phyloP scores from a whole-genome alignment of 2,329 filamentous ascomycete species.

The Chlorencoelia australis region DNA sequence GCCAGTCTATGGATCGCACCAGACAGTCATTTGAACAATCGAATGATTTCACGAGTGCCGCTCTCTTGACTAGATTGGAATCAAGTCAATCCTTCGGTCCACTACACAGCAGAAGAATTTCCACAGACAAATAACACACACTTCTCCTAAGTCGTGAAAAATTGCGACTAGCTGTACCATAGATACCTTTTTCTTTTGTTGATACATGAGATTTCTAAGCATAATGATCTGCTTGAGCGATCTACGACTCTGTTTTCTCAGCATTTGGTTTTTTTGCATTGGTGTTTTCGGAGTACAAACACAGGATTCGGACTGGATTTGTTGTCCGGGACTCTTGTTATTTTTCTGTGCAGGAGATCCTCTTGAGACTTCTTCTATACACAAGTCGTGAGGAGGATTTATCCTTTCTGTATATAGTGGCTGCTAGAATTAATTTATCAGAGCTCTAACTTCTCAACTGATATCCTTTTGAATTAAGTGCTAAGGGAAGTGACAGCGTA shows the following conservation, averaged over 20 bases:
- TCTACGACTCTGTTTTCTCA: constrained; percentile 30
- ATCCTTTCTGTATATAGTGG: constrained; percentile 20
- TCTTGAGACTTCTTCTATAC: constrained; percentile 11
- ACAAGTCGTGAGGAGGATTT: constrained; percentile 2
- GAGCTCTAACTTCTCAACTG: too few relatives aligned
- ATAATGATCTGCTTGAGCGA: constrained; percentile 42
- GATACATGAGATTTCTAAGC: constrained; percentile 28
- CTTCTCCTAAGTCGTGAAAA: constrained; percentile 2
- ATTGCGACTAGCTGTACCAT: constrained; percentile 21
- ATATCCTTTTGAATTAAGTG: too few relatives aligned
- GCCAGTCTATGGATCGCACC: constrained; percentile 78
- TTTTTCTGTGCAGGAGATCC: constrained; percentile 3
- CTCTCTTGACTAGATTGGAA: constrained; percentile 74
- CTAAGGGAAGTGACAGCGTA: too few relatives aligned
- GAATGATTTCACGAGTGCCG: constrained; percentile 85
- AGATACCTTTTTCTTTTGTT: constrained; percentile 28
- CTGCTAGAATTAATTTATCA: too few relatives aligned
- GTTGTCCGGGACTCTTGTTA: neutral
- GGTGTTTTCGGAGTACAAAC: constrained; percentile 21
- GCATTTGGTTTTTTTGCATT: constrained; percentile 20
- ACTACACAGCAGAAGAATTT: constrained; percentile 18
- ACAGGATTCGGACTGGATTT: neutral
- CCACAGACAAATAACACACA: constrained; percentile 12
- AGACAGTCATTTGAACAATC: constrained; percentile 78
- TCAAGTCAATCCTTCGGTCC: constrained; percentile 42